These are phyloP conservation scores for Citrullus amarus DNA, from an alignment of 306 rosid genomes.

Conservation along the genomic window DNA sequence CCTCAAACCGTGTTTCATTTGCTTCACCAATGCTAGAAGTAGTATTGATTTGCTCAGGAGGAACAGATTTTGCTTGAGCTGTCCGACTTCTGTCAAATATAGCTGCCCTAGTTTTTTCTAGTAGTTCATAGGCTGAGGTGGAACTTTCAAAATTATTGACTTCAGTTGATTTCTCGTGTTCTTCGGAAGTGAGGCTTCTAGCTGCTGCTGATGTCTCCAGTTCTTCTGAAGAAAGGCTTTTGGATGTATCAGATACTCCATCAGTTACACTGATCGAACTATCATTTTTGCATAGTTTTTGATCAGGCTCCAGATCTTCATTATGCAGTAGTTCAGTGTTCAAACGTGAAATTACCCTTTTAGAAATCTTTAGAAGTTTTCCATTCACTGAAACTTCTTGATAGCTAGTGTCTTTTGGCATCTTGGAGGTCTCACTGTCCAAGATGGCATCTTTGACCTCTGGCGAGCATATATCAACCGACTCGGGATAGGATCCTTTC, in stretches of 20 bases:
- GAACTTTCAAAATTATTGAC: background rate
- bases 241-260: conserved; percentile 15
- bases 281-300: conserved; percentile 17
- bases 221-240: conserved; percentile 15
- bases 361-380: conserved; percentile 12
- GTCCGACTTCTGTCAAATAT: background rate
- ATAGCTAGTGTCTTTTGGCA: conserved; percentile 12
- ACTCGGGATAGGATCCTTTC: background rate
- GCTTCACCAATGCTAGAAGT: conserved; percentile 15
- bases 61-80: background rate
- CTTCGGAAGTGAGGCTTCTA: background rate
- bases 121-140: background rate
- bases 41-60: background rate
- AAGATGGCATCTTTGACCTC: conserved; percentile 20
- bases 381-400: conserved; percentile 19
- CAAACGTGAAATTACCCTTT: conserved; percentile 17
- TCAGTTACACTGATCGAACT: conserved; percentile 9
- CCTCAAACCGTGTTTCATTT: conserved; percentile 22
- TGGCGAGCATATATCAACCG: conserved; percentile 9
- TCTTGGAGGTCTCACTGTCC: conserved; percentile 15
- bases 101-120: conserved; percentile 1
- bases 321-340: conserved; percentile 18
- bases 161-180: background rate
- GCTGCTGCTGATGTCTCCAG: conserved; percentile 21
- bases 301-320: conserved; percentile 13